Evolutionary conservation across 371 early-diverging fungal genomes (phyloP).

Genomic region (Apophysomyces sp.): DNA sequence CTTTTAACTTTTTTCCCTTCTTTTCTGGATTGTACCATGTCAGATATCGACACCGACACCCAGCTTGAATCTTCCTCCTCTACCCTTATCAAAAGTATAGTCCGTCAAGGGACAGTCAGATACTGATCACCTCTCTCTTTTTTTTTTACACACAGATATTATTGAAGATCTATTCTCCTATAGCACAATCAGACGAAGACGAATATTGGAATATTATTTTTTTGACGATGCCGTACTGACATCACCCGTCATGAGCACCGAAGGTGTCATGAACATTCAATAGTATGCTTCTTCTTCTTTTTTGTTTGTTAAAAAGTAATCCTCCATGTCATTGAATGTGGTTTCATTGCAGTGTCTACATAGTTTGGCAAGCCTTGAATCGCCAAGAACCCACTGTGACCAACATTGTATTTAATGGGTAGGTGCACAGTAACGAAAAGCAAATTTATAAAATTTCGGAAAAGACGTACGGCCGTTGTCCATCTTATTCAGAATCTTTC

Average conservation of each 20-base stretch:
- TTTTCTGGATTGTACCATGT: slow-evolving; percentile 16
- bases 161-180: slow-evolving; percentile 26
- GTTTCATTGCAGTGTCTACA: slow-evolving; percentile 29
- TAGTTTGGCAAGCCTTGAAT: slow-evolving; percentile 50
- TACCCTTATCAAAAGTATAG: slow-evolving; percentile 30
- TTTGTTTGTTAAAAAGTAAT: too few species aligned
- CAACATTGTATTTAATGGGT: slow-evolving; percentile 48
- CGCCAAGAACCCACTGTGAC: slow-evolving; percentile 42
- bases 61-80: slow-evolving; percentile 34
- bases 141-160: slow-evolving; percentile 13
- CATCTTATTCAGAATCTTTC: slow-evolving; percentile 53
- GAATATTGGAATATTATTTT: slow-evolving; percentile 28
- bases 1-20: slow-evolving; percentile 4
- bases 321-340: too few species aligned
- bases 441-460: not conserved
- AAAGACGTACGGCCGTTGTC: slow-evolving; percentile 56
- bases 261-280: slow-evolving; percentile 44
- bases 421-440: not conserved
- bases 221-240: slow-evolving; percentile 22
- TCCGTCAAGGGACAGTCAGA: not conserved
- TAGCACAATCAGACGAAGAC: slow-evolving; percentile 20
- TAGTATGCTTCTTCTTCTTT: slow-evolving; percentile 18
- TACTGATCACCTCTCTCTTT: not conserved
- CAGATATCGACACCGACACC: slow-evolving; percentile 33
- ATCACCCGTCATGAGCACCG: slow-evolving; percentile 44